A percentile compares a stretch with the other conserved stretches of the same genome.
Conservation (phyloP, 2,329 filamentous ascomycete genomes). For the Trichophyton equinum region DNA sequence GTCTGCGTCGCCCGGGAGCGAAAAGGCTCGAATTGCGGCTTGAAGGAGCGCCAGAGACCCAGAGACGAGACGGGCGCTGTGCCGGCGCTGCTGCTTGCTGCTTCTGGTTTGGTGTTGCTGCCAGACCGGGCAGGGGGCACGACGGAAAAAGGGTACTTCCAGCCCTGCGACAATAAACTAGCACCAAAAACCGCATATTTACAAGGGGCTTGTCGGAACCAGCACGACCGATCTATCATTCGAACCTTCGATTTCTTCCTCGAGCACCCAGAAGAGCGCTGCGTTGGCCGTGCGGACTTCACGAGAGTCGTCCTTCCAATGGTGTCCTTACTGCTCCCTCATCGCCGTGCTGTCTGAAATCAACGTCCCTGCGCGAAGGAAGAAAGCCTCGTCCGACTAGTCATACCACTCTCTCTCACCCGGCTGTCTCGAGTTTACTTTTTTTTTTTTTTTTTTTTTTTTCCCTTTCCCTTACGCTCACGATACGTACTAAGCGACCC, state of each 20-base stretch:
- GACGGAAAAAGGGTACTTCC: conserved; percentile 1
- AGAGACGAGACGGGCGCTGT: background rate
- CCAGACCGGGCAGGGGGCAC: background rate
- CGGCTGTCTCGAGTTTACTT: background rate
- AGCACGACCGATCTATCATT: background rate
- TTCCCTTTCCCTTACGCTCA: background rate
- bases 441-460: background rate
- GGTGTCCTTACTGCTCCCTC: background rate
- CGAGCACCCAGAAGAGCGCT: background rate
- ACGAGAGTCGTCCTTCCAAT: background rate
- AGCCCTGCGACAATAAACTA: background rate
- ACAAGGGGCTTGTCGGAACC: background rate
- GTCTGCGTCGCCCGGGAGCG: background rate
- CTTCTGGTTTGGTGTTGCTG: background rate
- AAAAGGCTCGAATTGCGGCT: background rate
- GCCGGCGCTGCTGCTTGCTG: background rate
- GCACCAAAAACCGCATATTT: conserved; percentile 3
- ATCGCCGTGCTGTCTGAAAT: background rate
- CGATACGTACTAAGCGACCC: background rate
- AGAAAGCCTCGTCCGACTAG: background rate
- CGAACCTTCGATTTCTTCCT: background rate
- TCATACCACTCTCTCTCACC: background rate
- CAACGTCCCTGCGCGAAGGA: background rate
- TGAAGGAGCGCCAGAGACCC: background rate
- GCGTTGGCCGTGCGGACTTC: background rate